Percentiles rank a stretch among this genome's conserved stretches.
These are phyloP conservation scores for Cryptosporidium baileyi DNA, from an alignment of 169 alveolate genomes.

Conservation along the genomic window DNA sequence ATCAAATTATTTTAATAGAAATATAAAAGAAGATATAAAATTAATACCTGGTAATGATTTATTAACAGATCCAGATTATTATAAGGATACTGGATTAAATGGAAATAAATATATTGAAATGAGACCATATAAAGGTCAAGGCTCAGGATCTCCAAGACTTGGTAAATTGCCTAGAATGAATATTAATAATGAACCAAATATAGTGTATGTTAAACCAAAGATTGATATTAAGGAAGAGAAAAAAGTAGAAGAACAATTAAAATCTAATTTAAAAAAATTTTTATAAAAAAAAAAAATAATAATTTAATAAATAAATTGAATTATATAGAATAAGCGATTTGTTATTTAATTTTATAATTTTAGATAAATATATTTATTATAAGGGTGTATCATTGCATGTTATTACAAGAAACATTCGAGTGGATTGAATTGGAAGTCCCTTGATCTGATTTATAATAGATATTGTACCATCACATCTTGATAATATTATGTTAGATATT, in stretches of 20 bases:
- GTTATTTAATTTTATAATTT: no score
- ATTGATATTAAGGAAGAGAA: conserved; percentile 1
- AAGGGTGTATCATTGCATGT: conserved; percentile 33
- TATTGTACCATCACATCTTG: conserved; percentile 69
- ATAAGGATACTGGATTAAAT: neutral
- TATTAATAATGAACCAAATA: neutral
- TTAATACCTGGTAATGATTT: conserved; percentile 36
- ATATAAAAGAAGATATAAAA: neutral
- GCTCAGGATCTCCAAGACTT: conserved; percentile 47
- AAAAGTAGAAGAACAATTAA: neutral
- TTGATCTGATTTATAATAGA: conserved; percentile 55
- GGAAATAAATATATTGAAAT: conserved; percentile 20
- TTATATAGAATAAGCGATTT: neutral
- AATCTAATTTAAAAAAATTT: neutral
- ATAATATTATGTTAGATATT: conserved; percentile 10
- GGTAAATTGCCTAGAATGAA: neutral
- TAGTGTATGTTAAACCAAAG: neutral
- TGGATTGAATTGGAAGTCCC: conserved; percentile 62
- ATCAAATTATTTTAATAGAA: neutral
- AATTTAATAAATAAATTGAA: neutral
- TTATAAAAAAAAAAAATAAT: neutral
- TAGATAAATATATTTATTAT: neutral
- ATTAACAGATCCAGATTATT: conserved; percentile 33
- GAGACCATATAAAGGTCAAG: conserved; percentile 33
- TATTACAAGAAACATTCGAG: conserved; percentile 60